Evolutionary conservation across 345 rosid species (phyloP), one percentile per base, ranked within the genome.

Genomic region (Anacardium occidentale): DNA sequence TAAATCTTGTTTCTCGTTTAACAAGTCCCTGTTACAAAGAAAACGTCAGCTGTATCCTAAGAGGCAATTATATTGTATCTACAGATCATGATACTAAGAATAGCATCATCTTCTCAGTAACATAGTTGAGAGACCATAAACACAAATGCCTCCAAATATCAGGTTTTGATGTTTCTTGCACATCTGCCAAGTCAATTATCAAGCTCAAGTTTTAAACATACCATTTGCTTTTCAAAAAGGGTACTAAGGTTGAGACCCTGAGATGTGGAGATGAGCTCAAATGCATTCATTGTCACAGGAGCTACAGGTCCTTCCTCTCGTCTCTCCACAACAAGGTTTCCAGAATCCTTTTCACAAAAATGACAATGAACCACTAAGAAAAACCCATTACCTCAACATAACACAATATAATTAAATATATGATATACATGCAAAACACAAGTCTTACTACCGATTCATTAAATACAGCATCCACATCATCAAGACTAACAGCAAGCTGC

Each of bases 211-310:
- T 42, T 55, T 67, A 17, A 50, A 68, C 81, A 56, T 85, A 91
- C 99, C 98, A 90, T 90, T 86, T 90, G 93, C 83, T 96, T 96
- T 84, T 96, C 98, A 69, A 96, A 96, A 64, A 96, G 93, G 60
- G 85, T 76, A 74, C 97, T 75, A 48, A 96, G 98, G 86, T 96
- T 96, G 78, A 96, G 98, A 77, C 99, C 96, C 80, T 88, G 99
- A 26, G 98, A 96, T 18, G 91, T 90, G 45, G 98, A 88, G 75
- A 96, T 96, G 71, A 96, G 96, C 85, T 96, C 98, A 81, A 96
- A 96, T 10, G 99, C 98, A 81, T 96, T 96, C 99, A 96, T 87
- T 29, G 96, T 84, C 62, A 86, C 81, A 74, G 99, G 99, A 54
- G 85, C 87, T 44, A 70, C 81, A 34, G 80, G 83, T 62, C 91